Base-by-base conservation (phyloP, 2,329 filamentous ascomycete species). In the Colletotrichum sp. region DNA sequence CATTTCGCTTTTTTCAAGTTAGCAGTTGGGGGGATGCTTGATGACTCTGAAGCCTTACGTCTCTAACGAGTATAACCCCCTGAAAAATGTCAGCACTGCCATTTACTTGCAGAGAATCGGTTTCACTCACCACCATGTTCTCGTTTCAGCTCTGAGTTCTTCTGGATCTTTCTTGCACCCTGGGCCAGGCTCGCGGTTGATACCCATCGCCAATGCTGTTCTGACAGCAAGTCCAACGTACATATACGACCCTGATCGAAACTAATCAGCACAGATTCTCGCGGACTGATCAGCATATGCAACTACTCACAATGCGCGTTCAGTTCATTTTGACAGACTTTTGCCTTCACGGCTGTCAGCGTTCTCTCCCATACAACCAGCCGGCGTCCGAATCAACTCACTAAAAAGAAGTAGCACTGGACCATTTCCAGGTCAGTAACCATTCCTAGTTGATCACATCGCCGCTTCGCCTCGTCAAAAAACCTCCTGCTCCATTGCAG, bases 271-370 rank as follows among this genome's bases (percentile, higher is more conserved):
- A 58, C 29, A 64, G 9, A 15, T 27, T 6, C 11, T 13, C 9
- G 5, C 11, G 18, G 16, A 5, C 21, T 57, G 9, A 18, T 15
- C 4, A 12, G 13, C 1, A 4, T n/a, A 16, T 7, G 9, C 1
- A 4, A 21, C 21, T 1, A 79, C 83, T 75, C 63, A 86, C 85
- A 79, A 71, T 87, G 85, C 8, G 85, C 85, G 65, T 87, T 87
- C 6, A 88, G 79, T 72, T 88, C 85, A 64, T 87, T 87, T 70
- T 88, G 86, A 73, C 85, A 87, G 6, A 88, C 82, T 76, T 87
- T 87, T 8, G 86, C 83, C 69, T 72, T 47, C 16, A 15, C 2
- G 47, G 8, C 2, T 34, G 57, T 71, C 27, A 71, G 57, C n/a
- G 5, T 21, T 18, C 8, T 16, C 15, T 2, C 9, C 9, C n/a